Conservation (phyloP, 495 filamentous ascomycete genomes). For the Hyaloscypha hepaticicola region DNA sequence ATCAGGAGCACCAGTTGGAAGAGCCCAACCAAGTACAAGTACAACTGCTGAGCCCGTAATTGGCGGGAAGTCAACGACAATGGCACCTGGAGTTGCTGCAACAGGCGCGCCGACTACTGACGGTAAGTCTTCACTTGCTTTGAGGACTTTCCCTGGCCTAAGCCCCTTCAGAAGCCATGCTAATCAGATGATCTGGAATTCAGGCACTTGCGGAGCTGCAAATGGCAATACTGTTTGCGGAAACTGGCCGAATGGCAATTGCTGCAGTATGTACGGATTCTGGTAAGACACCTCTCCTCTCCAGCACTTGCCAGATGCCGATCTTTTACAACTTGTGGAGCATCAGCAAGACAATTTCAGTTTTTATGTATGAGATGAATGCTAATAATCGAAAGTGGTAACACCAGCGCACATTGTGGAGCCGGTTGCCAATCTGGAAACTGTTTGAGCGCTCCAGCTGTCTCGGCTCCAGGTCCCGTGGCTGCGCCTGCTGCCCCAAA, state of each 20-base stretch:
- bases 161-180: background rate
- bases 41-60: conserved; percentile 40
- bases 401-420: conserved; percentile 40
- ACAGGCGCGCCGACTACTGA: conserved; percentile 41
- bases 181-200: background rate
- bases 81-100: conserved; percentile 23
- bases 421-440: conserved; percentile 42
- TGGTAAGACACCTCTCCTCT: conserved; percentile 19
- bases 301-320: background rate
- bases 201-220: conserved; percentile 42
- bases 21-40: conserved; percentile 22
- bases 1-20: background rate
- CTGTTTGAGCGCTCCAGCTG: conserved; percentile 33
- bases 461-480: conserved; percentile 37
- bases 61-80: conserved; percentile 27
- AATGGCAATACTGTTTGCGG: conserved; percentile 49
- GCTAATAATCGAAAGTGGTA: too few species aligned
- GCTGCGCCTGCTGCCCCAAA: conserved; percentile 36
- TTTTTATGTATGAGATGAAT: too few species aligned
- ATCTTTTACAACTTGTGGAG: conserved; percentile 23
- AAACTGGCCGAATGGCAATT: conserved; percentile 47
- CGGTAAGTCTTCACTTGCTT: conserved; percentile 27
- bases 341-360: too few species aligned
- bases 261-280: conserved; percentile 51
- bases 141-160: background rate